Conservation (phyloP, 148 eudicot species). For the Silene latifolia region DNA sequence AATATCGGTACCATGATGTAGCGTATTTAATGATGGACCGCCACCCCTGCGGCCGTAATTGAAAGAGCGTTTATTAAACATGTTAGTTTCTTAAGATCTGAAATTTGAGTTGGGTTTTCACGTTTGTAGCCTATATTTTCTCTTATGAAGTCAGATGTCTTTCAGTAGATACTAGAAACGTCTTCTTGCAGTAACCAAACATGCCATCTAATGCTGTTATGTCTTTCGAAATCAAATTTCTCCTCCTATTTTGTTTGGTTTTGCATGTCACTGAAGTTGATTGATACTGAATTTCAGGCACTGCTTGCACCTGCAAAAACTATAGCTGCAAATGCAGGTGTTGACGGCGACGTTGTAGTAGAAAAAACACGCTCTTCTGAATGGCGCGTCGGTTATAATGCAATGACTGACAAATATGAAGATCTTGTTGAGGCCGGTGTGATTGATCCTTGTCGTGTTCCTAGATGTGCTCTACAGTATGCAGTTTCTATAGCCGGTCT, state of each 20-base stretch:
- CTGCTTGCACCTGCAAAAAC: constrained; percentile 77
- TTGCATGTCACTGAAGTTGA: constrained; percentile 3
- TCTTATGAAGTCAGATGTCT: no score
- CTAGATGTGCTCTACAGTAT: constrained; percentile 73
- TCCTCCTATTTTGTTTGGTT: neutral
- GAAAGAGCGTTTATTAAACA: no score
- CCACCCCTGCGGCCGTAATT: no score
- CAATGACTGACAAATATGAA: constrained; percentile 68
- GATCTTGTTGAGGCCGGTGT: constrained; percentile 78
- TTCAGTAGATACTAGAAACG: no score
- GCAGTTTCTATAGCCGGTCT: constrained; percentile 87
- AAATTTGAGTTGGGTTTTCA: no score
- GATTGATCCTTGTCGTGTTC: constrained; percentile 78
- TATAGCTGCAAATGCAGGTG: constrained; percentile 87
- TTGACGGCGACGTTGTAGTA: constrained; percentile 77
- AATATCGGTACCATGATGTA: no score
- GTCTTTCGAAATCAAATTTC: neutral
- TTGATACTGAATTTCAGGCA: constrained; percentile 55
- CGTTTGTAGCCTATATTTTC: no score
- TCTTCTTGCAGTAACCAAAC: no score
- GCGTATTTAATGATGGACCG: no score
- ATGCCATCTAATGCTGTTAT: no score
- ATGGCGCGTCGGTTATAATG: constrained; percentile 76
- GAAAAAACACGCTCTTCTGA: constrained; percentile 51
- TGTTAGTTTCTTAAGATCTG: no score